A percentile compares a stretch with the other conserved stretches of the same genome.
phyloP scores from a whole-genome alignment of 2,329 filamentous ascomycete species.

The Fusarium guadeloupense region DNA sequence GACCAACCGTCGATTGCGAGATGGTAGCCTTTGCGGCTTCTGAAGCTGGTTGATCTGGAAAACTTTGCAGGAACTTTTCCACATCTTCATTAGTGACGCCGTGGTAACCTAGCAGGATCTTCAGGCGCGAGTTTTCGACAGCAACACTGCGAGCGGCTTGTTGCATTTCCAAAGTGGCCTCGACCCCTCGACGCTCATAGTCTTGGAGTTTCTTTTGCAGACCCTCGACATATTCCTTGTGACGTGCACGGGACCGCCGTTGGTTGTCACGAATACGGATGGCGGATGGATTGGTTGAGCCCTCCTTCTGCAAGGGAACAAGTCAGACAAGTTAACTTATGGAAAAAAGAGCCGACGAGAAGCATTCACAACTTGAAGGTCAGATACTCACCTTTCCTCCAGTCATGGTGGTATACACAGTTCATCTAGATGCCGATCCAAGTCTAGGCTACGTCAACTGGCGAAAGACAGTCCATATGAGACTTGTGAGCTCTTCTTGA shows the following conservation, averaged over 20 bases:
- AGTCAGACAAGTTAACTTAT: conserved; percentile 31
- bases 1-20: conserved; percentile 22
- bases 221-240: conserved; percentile 59
- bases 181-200: conserved; percentile 58
- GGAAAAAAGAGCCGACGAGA: conserved; percentile 12
- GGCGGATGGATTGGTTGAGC: conserved; percentile 46
- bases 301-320: conserved; percentile 39
- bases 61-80: conserved; percentile 52
- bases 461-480: conserved; percentile 37
- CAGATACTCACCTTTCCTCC: conserved; percentile 44
- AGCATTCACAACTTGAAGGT: conserved; percentile 13
- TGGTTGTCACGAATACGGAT: conserved; percentile 62
- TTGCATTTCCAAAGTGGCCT: conserved; percentile 64
- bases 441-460: conserved; percentile 37
- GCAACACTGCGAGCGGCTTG: conserved; percentile 60
- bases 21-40: conserved; percentile 43
- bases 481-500: conserved; percentile 40
- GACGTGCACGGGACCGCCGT: conserved; percentile 61
- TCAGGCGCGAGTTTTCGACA: conserved; percentile 58
- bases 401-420: conserved; percentile 37
- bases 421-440: conserved; percentile 37
- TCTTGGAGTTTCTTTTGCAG: conserved; percentile 58
- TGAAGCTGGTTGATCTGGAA: conserved; percentile 46
- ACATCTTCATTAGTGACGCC: conserved; percentile 53
- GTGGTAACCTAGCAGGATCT: conserved; percentile 52